These are phyloP conservation scores for Wallacemonas sp. DNA, from an alignment of 208 protist species.

Conservation along the genomic window DNA sequence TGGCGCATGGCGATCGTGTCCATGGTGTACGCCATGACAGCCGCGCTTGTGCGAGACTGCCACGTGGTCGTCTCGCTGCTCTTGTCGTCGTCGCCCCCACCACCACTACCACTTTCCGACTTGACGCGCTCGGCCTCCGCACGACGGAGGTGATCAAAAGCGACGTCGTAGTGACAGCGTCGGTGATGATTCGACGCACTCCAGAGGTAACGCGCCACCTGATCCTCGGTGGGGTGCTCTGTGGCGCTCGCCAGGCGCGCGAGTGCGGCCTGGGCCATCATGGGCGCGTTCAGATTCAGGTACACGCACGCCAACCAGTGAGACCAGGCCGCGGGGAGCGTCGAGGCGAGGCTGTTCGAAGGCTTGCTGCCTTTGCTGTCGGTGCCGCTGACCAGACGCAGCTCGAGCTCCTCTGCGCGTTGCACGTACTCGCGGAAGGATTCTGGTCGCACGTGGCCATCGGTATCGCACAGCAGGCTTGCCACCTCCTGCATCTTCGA, in stretches of 20 bases:
- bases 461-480: background rate
- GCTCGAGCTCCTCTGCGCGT: background rate
- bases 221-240: background rate
- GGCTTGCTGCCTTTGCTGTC: background rate
- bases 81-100: too few species aligned
- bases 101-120: too few species aligned
- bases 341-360: background rate
- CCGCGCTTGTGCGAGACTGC: background rate
- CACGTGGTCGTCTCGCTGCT: too few species aligned
- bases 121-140: background rate
- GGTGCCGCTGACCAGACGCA: background rate
- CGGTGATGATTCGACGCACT: slow-evolving; percentile 4
- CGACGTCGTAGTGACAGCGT: slow-evolving; percentile 1
- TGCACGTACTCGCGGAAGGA: background rate
- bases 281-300: slow-evolving; percentile 8
- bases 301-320: slow-evolving; percentile 9
- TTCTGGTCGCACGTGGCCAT: background rate
- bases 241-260: background rate
- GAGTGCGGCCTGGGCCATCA: slow-evolving; percentile 6
- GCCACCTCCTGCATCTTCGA: background rate
- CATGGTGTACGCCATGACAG: background rate
- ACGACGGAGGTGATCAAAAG: slow-evolving; percentile 13
- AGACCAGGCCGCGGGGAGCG: background rate
- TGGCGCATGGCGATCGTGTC: slow-evolving; percentile 1
- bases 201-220: slow-evolving; percentile 7